phyloP scores from a whole-genome alignment of 1,139 yeast species.

The Magnusiomyces suaveolens region DNA sequence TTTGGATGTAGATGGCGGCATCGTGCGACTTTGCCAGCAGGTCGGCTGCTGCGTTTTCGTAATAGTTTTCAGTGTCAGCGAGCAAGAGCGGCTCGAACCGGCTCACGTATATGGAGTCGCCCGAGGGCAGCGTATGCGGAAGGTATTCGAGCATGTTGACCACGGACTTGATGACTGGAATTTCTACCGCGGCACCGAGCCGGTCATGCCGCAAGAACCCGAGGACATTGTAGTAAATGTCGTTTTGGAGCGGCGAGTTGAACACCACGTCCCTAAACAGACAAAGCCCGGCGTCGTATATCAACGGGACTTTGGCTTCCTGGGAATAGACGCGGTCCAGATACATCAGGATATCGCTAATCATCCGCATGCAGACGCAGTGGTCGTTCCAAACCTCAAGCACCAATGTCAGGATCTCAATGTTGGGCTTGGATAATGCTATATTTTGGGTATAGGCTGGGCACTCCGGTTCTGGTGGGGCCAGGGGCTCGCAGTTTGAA shows the following conservation, averaged over 20 bases:
- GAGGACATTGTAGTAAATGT: conserved; percentile 43
- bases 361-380: conserved; percentile 62
- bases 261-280: conserved; percentile 42
- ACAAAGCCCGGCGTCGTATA: conserved; percentile 67
- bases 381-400: conserved; percentile 66
- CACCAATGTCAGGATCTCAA: conserved; percentile 39
- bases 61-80: conserved; percentile 47
- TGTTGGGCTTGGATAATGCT: conserved; percentile 2
- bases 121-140: conserved; percentile 33
- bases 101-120: conserved; percentile 45
- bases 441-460: conserved; percentile 3
- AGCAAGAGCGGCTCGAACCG: conserved; percentile 62
- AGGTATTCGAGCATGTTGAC: conserved; percentile 64
- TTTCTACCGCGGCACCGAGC: conserved; percentile 51
- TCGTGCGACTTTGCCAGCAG: conserved; percentile 32
- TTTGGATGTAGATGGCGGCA: conserved; percentile 50
- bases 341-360: conserved; percentile 82
- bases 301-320: conserved; percentile 55
- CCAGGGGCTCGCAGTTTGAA: not conserved
- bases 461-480: not conserved
- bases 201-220: conserved; percentile 53
- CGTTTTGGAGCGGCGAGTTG: conserved; percentile 35
- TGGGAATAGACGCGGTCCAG: conserved; percentile 74
- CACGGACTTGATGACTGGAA: conserved; percentile 49
- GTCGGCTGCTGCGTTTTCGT: conserved; percentile 40